Base-by-base conservation (phyloP, 1,284 basidiomycete species). In the Athelia sp. region DNA sequence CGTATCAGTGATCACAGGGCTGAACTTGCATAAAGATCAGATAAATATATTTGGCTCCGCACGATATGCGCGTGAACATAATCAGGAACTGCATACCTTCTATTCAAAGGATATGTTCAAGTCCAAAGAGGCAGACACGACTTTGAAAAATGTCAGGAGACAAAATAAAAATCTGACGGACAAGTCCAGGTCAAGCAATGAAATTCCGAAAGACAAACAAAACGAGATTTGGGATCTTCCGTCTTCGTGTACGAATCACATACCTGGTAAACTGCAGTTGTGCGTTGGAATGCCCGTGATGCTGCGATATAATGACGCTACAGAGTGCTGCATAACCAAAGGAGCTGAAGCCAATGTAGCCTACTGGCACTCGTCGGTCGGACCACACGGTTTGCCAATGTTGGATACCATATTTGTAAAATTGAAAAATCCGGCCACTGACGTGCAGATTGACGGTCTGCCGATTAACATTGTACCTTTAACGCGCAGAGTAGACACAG, bases 251-350 rank as follows among this genome's bases (percentile, higher is more conserved):
- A 58, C 56, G 13, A 44, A 56, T 6, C 52, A 63, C 51, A 47
- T 64, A n/a, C 51, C 69, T 8, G 66, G 63, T 4, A 65, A 54
- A 21, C 47, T 73, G 2, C 48, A 52, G 1, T 36, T 74, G 0
- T 75, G 71, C 56, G 43, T 64, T 22, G 69, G 69, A 0, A 56
- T 74, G 53, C 73, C 71, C 29, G 57, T 76, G 0, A 67, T 75
- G 56, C 58, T 74, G 2, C 60, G 64, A 26, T 36, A 57, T 4
- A 71, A 72, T 52, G 47, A 59, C 29, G 70, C 68, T 2, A 72
- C 69, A 9, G 67, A 72, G 44, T 49, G 64, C 4, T 63, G 66
- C 43, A 67, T 70, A 4, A 73, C 69, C 14, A 73, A 72, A 52
- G 71, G 71, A 2, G 71, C 71, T 50, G 68, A 72, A 51, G 72